Conservation (phyloP, 2,329 filamentous ascomycete species). For the Sarocladium oryzae region DNA sequence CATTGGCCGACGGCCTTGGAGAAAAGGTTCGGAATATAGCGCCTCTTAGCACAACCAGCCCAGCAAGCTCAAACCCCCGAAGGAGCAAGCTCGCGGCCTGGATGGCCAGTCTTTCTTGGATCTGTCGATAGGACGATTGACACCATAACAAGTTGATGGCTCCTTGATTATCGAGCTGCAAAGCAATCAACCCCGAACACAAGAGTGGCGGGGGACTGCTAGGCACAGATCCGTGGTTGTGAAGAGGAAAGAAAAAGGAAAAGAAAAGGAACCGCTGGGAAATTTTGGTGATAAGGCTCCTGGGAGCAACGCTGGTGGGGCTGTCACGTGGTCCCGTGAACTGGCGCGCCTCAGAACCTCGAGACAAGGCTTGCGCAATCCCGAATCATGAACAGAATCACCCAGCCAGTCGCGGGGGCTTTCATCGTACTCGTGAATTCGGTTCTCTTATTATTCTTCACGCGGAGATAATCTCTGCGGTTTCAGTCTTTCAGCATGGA, state of each 20-base stretch:
- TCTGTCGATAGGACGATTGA: slow-evolving; percentile 92
- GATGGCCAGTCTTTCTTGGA: slow-evolving; percentile 70
- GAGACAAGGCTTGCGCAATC: neutral
- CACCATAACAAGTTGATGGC: slow-evolving; percentile 69
- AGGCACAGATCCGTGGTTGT: slow-evolving; percentile 75
- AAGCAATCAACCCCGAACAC: slow-evolving; percentile 65
- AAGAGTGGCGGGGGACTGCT: slow-evolving; percentile 58
- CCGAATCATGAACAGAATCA: neutral
- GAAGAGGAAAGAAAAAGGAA: slow-evolving; percentile 29
- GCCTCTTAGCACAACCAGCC: slow-evolving; percentile 46
- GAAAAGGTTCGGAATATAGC: slow-evolving; percentile 88
- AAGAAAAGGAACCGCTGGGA: slow-evolving; percentile 21
- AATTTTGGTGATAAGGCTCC: slow-evolving; percentile 23
- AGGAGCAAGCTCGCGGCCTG: slow-evolving; percentile 55
- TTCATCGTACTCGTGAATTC: too few relatives aligned
- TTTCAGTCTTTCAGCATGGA: slow-evolving; percentile 41
- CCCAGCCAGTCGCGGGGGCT: neutral
- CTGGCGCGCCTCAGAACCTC: neutral
- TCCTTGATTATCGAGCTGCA: slow-evolving; percentile 85
- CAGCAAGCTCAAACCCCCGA: slow-evolving; percentile 57
- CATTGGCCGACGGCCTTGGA: slow-evolving; percentile 84
- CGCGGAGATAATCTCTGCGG: too few relatives aligned
- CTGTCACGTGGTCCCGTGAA: slow-evolving; percentile 10
- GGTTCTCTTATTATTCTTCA: too few relatives aligned
- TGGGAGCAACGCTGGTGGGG: slow-evolving; percentile 7